Evolutionary conservation across 495 filamentous ascomycete species (phyloP).

Genomic region (Pyrenopolyporus hunteri): DNA sequence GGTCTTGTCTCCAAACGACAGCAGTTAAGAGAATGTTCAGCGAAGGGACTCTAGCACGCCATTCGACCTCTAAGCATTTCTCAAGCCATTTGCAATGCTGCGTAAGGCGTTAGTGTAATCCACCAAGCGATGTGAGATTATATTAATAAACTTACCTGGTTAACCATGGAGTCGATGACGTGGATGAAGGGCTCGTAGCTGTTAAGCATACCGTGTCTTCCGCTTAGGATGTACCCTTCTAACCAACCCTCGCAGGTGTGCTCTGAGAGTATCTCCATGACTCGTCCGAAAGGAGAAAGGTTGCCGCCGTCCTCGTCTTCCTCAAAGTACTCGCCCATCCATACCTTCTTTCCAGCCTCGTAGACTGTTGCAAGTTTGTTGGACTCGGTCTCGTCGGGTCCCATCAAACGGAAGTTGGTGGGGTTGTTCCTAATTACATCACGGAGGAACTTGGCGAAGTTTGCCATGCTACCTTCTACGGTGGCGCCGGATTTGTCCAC

Average conservation of each 20-base stretch:
- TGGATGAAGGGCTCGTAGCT: constrained; percentile 81
- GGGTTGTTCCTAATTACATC: constrained; percentile 66
- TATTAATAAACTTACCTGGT: constrained; percentile 50
- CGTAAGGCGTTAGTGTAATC: constrained; percentile 16
- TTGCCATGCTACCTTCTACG: constrained; percentile 63
- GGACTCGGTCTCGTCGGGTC: constrained; percentile 77
- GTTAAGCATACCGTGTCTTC: constrained; percentile 74
- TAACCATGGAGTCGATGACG: constrained; percentile 80
- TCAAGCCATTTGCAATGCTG: constrained; percentile 82
- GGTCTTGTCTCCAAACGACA: constrained; percentile 78
- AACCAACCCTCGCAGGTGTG: constrained; percentile 80
- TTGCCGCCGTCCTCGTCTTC: constrained; percentile 75
- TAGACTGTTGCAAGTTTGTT: constrained; percentile 74
- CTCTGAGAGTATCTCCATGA: constrained; percentile 80
- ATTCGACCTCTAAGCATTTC: constrained; percentile 74
- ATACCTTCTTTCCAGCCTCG: constrained; percentile 73
- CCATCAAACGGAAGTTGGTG: constrained; percentile 71
- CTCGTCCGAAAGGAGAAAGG: constrained; percentile 64
- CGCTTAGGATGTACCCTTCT: constrained; percentile 74
- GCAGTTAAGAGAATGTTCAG: constrained; percentile 77
- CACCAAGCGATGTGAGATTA: neutral
- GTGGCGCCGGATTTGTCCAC: constrained; percentile 61
- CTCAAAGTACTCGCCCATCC: constrained; percentile 76
- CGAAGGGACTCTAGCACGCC: constrained; percentile 69
- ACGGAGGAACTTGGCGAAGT: constrained; percentile 67